Conservation (phyloP, 2,329 filamentous ascomycete genomes). For the Colletotrichum eremochloae region DNA sequence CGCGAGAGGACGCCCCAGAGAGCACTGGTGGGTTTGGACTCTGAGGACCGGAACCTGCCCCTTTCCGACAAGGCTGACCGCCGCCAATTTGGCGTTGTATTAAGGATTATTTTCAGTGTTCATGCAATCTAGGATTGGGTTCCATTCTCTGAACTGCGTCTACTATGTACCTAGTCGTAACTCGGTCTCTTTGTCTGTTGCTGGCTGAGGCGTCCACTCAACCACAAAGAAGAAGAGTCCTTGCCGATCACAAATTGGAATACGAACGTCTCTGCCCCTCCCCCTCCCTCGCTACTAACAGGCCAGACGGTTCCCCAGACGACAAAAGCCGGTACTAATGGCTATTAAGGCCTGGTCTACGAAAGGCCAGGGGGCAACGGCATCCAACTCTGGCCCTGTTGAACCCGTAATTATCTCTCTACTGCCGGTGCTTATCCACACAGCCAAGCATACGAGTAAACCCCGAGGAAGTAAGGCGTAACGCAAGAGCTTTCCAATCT, state of each 20-base stretch:
- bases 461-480: neutral
- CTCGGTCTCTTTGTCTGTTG: conserved; percentile 17
- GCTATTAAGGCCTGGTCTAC: neutral
- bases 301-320: conserved; percentile 32
- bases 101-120: conserved; percentile 32
- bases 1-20: neutral
- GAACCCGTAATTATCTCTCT: conserved; percentile 14
- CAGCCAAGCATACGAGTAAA: conserved; percentile 9
- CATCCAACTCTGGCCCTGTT: neutral
- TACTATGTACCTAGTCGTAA: neutral
- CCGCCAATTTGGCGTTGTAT: conserved; percentile 36
- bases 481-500: conserved; percentile 8
- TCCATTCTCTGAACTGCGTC: neutral
- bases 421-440: neutral
- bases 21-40: neutral
- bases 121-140: conserved; percentile 26
- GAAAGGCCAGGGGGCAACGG: neutral
- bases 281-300: conserved; percentile 5
- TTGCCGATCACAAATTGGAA: conserved; percentile 11
- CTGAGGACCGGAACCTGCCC: conserved; percentile 2
- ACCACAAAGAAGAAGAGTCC: neutral
- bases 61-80: conserved; percentile 34
- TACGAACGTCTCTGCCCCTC: conserved; percentile 6
- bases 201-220: neutral
- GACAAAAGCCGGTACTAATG: conserved; percentile 33